A percentile compares a stretch with the other conserved stretches of the same genome.
Conservation (phyloP, 306 rosid species). For the Bauhinia variegata region DNA sequence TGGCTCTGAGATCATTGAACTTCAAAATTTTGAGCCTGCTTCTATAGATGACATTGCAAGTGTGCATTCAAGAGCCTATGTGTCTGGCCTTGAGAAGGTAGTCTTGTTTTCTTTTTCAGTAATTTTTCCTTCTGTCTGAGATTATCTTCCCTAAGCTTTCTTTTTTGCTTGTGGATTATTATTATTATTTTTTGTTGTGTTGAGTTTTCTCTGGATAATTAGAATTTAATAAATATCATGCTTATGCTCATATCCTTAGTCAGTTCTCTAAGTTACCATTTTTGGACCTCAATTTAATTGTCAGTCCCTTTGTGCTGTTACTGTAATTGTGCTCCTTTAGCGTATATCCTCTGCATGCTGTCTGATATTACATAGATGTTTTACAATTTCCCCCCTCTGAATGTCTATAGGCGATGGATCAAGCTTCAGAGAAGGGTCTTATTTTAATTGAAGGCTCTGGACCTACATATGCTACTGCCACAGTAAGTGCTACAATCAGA, state of each 20-base stretch:
- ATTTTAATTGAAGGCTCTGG: slow-evolving; percentile 79
- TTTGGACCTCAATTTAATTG: slow-evolving; percentile 24
- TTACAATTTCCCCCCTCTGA: slow-evolving; percentile 21
- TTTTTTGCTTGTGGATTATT: slow-evolving; percentile 4
- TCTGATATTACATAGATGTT: slow-evolving; percentile 21
- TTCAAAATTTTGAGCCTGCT: slow-evolving; percentile 71
- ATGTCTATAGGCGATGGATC: slow-evolving; percentile 69
- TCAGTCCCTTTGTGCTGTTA: slow-evolving; percentile 12
- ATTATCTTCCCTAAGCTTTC: not conserved
- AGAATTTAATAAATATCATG: not conserved
- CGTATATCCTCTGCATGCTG: slow-evolving; percentile 9
- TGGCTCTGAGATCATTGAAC: slow-evolving; percentile 70
- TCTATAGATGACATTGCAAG: slow-evolving; percentile 77
- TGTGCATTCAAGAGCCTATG: slow-evolving; percentile 78
- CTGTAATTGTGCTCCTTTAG: not conserved
- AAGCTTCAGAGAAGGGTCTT: slow-evolving; percentile 74
- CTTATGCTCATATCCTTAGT: slow-evolving; percentile 1
- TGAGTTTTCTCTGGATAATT: slow-evolving; percentile 13
- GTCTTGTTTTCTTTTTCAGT: slow-evolving; percentile 7
- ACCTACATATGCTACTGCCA: slow-evolving; percentile 92
- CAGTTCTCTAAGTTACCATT: slow-evolving; percentile 15
- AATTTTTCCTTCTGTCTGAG: slow-evolving; percentile 7
- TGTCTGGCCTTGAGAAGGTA: slow-evolving; percentile 91
- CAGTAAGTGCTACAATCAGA: slow-evolving; percentile 51
- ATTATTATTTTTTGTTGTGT: slow-evolving; percentile 7